Base-by-base conservation (phyloP, 2,329 filamentous ascomycete genomes). In the Akanthomyces uredinophilus region DNA sequence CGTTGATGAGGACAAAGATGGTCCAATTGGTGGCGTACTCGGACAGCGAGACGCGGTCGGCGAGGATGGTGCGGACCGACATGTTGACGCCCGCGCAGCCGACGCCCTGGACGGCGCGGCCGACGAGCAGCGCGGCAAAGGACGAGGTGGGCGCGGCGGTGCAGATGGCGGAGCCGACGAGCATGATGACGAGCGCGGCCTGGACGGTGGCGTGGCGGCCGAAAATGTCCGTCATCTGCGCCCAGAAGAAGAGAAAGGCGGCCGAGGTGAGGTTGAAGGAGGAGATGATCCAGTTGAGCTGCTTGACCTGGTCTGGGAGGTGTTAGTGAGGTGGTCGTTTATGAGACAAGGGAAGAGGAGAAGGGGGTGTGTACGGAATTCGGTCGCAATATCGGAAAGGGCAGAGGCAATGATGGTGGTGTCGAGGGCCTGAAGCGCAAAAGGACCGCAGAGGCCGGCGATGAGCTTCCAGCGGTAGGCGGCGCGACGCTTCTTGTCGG, bases 211-310 rank as follows among this genome's bases (percentile, higher is more conserved):
- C 74, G 68, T 87, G 82, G 1, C 85, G 80, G 22, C 85, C 85
- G 61, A 84, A 87, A 51, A 87, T 78, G 64, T 87, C 83, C 20
- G 83, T 79, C 24, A 84, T 75, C 65, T 87, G 84, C 6, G 82
- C 83, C 70, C 83, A 87, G 53, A 83, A 79, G 8, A 85, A 85
- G 18, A 87, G 82, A 67, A 87, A 87, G 1, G 84, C 80, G 1
- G 86, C 84, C 0, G 82, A 81, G 2, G 84, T 86, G 20, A 89
- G 74, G 46, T 84, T 87, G 73, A 87, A 89, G 8, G 84, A 78
- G 1, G 86, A 85, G 32, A 88, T 81, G 67, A 89, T 86, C 84
- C 84, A 87, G 67, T 86, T 87, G 1, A 87, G 75, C 66, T 84
- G 62, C 22, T 61, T 80, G 41, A 80, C 74, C 4, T 83, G 69